Evolutionary conservation across 805 yeast species (phyloP), one percentile per base, ranked within the genome.

Genomic region (Komagataella kurtzmanii): DNA sequence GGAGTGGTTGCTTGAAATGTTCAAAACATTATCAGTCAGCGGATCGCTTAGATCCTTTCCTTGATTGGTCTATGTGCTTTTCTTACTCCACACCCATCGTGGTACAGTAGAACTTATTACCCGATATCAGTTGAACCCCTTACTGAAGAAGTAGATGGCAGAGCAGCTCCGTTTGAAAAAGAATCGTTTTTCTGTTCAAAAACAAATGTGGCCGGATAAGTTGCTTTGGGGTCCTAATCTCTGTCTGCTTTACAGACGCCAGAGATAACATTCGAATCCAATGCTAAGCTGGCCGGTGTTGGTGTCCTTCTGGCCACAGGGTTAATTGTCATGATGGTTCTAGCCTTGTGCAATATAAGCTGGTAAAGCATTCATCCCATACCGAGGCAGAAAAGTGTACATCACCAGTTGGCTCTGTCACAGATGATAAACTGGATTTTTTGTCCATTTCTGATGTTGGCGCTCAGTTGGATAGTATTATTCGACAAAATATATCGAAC

Each of bases 391-490:
- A 59, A 54, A 44, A 52, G 56, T 7, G 54, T 64, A 40, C 49
- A 59, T 55, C 62, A 56, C 17, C 70, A 64, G 17, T 57, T 77
- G 7, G 46, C 63, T 8, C 57, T 70, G 17, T 73, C 80, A 1
- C 53, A 76, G 24, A 48, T 72, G 7, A 54, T 77, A 54, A 79
- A 79, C 64, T 79, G 83, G 83, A 65, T 79, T 6, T 56, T 78
- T 14, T 73, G 80, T 48, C 84, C 83, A 2, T 66, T 79, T 21
- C 53, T 78, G 50, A 79, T 78, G 83, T 68, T 76, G 58, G 81
- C 74, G 0, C 64, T 79, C 17, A 74, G 80, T 1, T 79, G 83
- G 84, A 57, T 72, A 46, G 67, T 71, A 0, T 56, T 79, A 49
- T 74, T 74, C 52, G 74, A 77, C 52, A 57, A 69, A 49, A 63